Base-by-base conservation (phyloP, 805 yeast genomes). In the Peterozyma xylosa region DNA sequence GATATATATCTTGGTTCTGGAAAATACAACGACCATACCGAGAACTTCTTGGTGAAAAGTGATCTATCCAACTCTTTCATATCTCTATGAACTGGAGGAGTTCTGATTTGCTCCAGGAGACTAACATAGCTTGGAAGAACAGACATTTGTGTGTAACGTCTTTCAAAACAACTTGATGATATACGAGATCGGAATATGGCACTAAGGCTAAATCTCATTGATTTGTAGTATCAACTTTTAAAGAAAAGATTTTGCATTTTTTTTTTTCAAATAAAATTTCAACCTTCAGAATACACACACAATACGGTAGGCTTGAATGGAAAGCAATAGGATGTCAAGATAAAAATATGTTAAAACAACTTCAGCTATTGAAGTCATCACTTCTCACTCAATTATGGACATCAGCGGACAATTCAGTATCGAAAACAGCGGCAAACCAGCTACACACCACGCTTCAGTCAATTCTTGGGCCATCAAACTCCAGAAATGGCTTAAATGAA, bases 61-160 rank as follows among this genome's bases (percentile, higher is more conserved):
- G 75, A 60, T 37, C 83, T 72, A 60, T 91, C 93, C 35, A 91
- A 70, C 13, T 56, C 70, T 37, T 56, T 74, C 87, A 86, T 80
- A 2, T 74, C 68, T 38, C 86, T 63, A 57, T 84, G 70, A 9
- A 78, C 65, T 0, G 96, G 96, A 1, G 96, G 95, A 55, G 46
- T 42, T n/a, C 17, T n/a, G 10, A 41, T n/a, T 17, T 16, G 42
- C n/a, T 40, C 39, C 39, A 10, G n/a, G 15, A 40, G 37, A 37
- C 35, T 41, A 34, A 36, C 34, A 32, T 32, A 32, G 15, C 34
- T 14, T 14, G 3, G 15, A 4, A 21, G 27, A 21, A 21, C 27
- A 21, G 27, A 21, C 27, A 21, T 21, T 21, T 21, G 27, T 5
- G 27, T 21, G 7, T 21, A 21, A 21, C 27, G 7, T 21, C 27